A percentile compares a stretch with the other conserved stretches of the same genome.
These are phyloP conservation scores for Dovyalis caffra DNA, from an alignment of 345 rosid species.

Conservation along the genomic window DNA sequence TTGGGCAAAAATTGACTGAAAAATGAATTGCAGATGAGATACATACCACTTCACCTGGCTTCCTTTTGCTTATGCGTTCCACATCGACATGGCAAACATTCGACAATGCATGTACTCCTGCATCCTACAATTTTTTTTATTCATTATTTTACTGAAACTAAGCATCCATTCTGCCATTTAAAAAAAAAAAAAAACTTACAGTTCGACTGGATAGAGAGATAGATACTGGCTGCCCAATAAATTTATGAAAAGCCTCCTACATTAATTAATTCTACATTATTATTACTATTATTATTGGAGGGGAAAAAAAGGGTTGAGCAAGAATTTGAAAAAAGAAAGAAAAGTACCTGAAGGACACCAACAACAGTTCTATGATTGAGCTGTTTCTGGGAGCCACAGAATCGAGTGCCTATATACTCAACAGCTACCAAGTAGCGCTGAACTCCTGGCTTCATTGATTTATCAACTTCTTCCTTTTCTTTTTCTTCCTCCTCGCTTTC, in stretches of 20 bases:
- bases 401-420: slow-evolving; percentile 86
- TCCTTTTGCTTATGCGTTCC: slow-evolving; percentile 84
- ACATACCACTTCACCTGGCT: slow-evolving; percentile 86
- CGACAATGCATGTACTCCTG: slow-evolving; percentile 92
- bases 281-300: neutral
- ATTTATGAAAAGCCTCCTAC: slow-evolving; percentile 83
- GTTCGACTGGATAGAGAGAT: slow-evolving; percentile 80
- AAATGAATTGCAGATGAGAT: neutral
- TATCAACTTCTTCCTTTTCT: slow-evolving; percentile 27
- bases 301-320: neutral
- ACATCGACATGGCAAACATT: slow-evolving; percentile 97
- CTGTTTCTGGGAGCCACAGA: slow-evolving; percentile 88
- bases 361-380: slow-evolving; percentile 65
- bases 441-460: slow-evolving; percentile 44
- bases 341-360: slow-evolving; percentile 69
- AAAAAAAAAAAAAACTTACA: slow-evolving; percentile 39
- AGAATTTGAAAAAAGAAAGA: neutral
- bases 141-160: neutral
- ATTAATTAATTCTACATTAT: slow-evolving; percentile 1
- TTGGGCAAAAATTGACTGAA: neutral
- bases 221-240: slow-evolving; percentile 83
- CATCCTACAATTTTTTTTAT: slow-evolving; percentile 57
- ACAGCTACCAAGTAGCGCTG: slow-evolving; percentile 86
- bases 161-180: neutral
- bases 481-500: slow-evolving; percentile 33